phyloP scores from a whole-genome alignment of 345 rosid species.

The Corymbia maculata region DNA sequence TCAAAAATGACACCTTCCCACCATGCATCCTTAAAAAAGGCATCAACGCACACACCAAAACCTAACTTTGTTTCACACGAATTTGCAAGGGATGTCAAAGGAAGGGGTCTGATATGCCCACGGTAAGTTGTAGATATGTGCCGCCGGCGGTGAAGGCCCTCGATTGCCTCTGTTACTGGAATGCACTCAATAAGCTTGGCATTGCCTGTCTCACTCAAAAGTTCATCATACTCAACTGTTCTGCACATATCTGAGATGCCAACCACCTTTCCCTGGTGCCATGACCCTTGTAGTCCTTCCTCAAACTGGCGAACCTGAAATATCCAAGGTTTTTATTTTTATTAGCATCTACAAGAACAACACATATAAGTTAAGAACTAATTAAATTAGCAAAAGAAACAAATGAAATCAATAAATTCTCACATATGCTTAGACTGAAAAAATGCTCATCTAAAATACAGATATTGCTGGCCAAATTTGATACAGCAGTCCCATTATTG shows the following conservation, averaged over 20 bases:
- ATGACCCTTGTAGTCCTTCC: conserved; percentile 28
- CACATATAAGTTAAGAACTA: neutral
- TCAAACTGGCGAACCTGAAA: conserved; percentile 37
- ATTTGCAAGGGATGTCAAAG: neutral
- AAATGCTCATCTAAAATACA: neutral
- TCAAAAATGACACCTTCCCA: conserved; percentile 43
- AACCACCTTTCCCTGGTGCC: conserved; percentile 34
- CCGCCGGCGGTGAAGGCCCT: conserved; percentile 24
- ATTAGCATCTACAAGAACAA: neutral
- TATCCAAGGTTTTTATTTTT: neutral
- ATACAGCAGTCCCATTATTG: neutral
- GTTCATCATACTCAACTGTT: conserved; percentile 21
- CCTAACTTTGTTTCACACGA: neutral
- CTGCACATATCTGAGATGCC: conserved; percentile 16
- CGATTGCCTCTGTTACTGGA: conserved; percentile 24
- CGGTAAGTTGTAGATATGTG: conserved; percentile 21
- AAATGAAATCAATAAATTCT: neutral
- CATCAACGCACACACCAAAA: conserved; percentile 37
- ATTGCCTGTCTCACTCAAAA: conserved; percentile 15
- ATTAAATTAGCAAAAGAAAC: neutral
- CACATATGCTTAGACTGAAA: neutral
- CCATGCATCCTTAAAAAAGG: conserved; percentile 31
- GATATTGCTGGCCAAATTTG: neutral
- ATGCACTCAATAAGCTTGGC: conserved; percentile 21
- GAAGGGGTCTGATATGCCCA: conserved; percentile 23